Evolutionary conservation across 2,329 filamentous ascomycete genomes (phyloP), one percentile per base, ranked within the genome.

Genomic region (Cladosporium austrohemisphaericum): DNA sequence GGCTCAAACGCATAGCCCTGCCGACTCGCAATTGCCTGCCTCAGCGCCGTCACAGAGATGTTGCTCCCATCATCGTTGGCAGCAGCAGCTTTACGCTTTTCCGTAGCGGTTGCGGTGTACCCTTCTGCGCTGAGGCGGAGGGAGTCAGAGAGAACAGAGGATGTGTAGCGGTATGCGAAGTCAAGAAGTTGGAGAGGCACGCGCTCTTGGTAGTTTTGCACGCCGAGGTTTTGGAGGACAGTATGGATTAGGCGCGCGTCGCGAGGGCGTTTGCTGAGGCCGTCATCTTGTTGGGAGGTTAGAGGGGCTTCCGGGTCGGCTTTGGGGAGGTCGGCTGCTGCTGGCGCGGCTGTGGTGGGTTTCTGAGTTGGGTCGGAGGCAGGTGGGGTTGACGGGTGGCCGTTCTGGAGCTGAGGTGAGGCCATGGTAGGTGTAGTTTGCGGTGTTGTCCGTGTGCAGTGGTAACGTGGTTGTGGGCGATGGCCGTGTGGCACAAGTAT

Each of bases 131-230:
- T 76, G 20, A 88, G 78, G 61, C 86, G 83, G 13, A 88, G 70
- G 5, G 82, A 84, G 70, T 90, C 86, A 57, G 74, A 81, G 16
- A 91, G 80, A 28, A 91, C 76, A 50, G 80, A 78, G 1, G 81
- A 82, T 8, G 85, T 88, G 75, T 90, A 87, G 29, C 88, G 83
- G 76, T 93, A 93, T 41, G 88, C 86, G 64, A 92, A 92, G 72
- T 93, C 88, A 65, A 93, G 83, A 41, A 93, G 82, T 51, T 91
- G 82, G 1, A 92, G 78, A 0, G 88, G 88, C 1, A 93, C 87
- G 61, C 88, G 86, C 66, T 86, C 81, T 67, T 92, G 87, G 75
- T 89, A 93, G 32, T 84, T 77, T 4, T 84, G 83, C 8, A 92
- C 86, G 62, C 87, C 87, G 60, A 90, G 84, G 6, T 85, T 85